A percentile compares a stretch with the other conserved stretches of the same genome.
Conservation (phyloP, 169 alveolate genomes). For the Eimeria falciformis region DNA sequence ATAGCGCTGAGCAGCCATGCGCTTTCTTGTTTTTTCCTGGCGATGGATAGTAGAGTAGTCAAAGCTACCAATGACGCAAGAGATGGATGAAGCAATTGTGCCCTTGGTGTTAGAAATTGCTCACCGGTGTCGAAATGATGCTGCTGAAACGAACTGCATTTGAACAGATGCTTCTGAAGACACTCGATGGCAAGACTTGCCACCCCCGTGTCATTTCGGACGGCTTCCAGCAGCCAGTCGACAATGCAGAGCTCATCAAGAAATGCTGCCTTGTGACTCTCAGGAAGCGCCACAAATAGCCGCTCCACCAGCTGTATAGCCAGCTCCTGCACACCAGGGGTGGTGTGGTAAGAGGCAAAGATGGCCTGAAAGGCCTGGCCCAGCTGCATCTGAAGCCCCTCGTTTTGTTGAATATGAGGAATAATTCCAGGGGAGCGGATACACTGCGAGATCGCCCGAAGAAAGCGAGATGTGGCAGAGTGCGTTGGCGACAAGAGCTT, state of each 20-base stretch:
- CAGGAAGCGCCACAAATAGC: neutral
- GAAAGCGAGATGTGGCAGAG: neutral
- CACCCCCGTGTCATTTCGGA: conserved; percentile 11
- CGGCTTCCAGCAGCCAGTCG: conserved; percentile 78
- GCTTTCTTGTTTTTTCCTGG: neutral
- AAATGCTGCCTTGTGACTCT: neutral
- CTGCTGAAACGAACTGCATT: conserved; percentile 5
- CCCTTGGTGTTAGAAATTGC: neutral
- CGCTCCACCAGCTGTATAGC: conserved; percentile 66
- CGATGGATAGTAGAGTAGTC: neutral
- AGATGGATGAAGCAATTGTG: neutral
- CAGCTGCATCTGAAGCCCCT: conserved; percentile 28
- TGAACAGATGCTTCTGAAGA: conserved; percentile 42
- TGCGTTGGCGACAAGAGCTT: conserved; percentile 38
- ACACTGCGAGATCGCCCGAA: neutral
- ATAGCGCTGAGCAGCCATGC: neutral
- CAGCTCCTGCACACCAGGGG: conserved; percentile 10
- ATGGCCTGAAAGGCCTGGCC: conserved; percentile 71
- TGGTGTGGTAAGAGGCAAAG: conserved; percentile 32
- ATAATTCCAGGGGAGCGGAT: conserved; percentile 1
- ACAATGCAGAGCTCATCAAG: conserved; percentile 72
- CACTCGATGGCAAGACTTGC: conserved; percentile 39
- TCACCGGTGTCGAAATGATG: conserved; percentile 67
- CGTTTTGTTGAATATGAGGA: neutral
- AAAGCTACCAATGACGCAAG: neutral